A percentile compares a stretch with the other conserved stretches of the same genome.
phyloP scores from a whole-genome alignment of 2,329 filamentous ascomycete genomes.

The Didymella pomorum region DNA sequence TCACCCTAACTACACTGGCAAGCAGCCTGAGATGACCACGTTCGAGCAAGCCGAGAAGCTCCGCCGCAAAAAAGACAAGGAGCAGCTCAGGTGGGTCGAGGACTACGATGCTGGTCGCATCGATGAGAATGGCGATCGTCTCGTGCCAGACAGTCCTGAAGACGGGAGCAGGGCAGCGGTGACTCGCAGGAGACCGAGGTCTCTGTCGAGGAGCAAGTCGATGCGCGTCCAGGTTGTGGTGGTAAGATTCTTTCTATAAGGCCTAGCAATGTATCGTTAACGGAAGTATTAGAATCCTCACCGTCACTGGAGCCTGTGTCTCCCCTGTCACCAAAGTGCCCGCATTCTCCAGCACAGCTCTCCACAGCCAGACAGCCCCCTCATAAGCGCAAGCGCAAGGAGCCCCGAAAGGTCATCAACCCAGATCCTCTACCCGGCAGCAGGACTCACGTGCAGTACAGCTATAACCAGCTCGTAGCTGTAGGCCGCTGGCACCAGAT shows the following conservation, averaged over 20 bases:
- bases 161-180: not conserved
- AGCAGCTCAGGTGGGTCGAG: constrained; percentile 23
- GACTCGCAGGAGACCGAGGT: not conserved
- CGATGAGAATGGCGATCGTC: constrained; percentile 27
- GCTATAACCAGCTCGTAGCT: constrained; percentile 28
- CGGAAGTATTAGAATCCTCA: not conserved
- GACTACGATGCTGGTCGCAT: constrained; percentile 30
- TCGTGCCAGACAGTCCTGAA: not conserved
- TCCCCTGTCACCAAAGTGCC: not conserved
- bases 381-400: not conserved
- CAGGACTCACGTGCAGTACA: constrained; percentile 20
- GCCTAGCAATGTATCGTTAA: not conserved
- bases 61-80: constrained; percentile 23
- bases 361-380: not conserved
- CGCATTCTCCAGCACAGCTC: not conserved
- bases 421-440: constrained; percentile 10
- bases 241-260: not conserved
- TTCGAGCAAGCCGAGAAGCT: constrained; percentile 24
- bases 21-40: constrained; percentile 6
- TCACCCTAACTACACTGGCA: constrained; percentile 16
- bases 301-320: not conserved
- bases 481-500: constrained; percentile 29
- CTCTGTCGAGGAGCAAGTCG: not conserved
- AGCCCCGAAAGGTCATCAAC: not conserved
- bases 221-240: not conserved